These are phyloP conservation scores for Coriaria nepalensis DNA, from an alignment of 306 rosid genomes.

Conservation along the genomic window DNA sequence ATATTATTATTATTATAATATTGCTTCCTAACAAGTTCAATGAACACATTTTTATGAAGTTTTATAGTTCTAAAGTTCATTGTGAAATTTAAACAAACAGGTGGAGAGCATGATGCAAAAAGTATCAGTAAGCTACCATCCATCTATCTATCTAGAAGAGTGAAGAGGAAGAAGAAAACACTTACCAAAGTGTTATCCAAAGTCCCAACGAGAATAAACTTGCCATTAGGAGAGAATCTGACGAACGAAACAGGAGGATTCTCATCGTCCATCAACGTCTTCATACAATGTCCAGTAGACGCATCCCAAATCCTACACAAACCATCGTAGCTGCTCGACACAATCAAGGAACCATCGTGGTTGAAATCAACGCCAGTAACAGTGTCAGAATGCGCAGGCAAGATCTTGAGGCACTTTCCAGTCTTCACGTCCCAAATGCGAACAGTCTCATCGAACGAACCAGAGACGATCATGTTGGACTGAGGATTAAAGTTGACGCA, in stretches of 20 bases:
- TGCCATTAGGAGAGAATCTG: constrained; percentile 81
- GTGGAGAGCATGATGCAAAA: neutral
- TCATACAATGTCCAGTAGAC: constrained; percentile 82
- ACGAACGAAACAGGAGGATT: constrained; percentile 91
- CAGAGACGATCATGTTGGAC: constrained; percentile 76
- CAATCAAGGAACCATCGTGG: constrained; percentile 73
- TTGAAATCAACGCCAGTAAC: constrained; percentile 92
- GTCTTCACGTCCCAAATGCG: constrained; percentile 88
- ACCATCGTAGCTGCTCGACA: constrained; percentile 97
- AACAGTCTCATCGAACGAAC: constrained; percentile 92
- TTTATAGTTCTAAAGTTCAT: neutral
- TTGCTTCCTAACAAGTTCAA: no score
- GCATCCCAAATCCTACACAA: constrained; percentile 86
- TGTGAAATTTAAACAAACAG: constrained; percentile 12
- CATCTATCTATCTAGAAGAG: neutral
- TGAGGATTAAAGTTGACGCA: constrained; percentile 92
- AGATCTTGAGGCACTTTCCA: constrained; percentile 74
- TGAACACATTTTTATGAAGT: no score
- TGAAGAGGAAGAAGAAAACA: constrained; percentile 1
- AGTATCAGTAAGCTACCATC: neutral
- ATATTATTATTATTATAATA: no score
- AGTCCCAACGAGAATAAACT: constrained; percentile 86
- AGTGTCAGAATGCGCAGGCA: constrained; percentile 93
- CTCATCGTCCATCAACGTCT: constrained; percentile 88
- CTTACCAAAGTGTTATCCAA: constrained; percentile 75